Evolutionary conservation across 2,329 filamentous ascomycete species (phyloP), one percentile per base, ranked within the genome.

Genomic region (Metarhizium rileyi): DNA sequence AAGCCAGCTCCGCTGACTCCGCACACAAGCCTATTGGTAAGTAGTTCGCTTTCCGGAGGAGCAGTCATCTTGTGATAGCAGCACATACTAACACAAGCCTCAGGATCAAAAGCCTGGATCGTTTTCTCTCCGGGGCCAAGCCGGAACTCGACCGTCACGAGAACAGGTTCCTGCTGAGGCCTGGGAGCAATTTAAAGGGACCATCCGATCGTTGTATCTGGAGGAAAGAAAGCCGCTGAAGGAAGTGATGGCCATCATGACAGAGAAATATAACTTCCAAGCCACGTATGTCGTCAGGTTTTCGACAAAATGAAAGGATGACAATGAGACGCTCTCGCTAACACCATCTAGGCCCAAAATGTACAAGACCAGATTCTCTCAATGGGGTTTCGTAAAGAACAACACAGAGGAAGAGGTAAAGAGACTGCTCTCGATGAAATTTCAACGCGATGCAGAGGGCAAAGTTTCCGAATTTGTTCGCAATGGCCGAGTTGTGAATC

Each of bases 351-450:
- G 74, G 18, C 72, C 74, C 18, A 75, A 76, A 54, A 77, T 77
- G 74, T 77, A 77, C 60, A 77, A 77, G 57, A 75, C 73, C n/a
- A 65, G 74, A 23, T 76, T 76, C 56, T 74, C 74, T 14, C 72
- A 76, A 53, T 77, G 74, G 74, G 73, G 73, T 0, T 77, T 77
- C 53, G 73, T 73, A 38, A 77, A 77, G 62, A 76, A 77, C 51
- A 76, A 76, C 53, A 76, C 73, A 40, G 74, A 76, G 51, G 73
- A 75, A 25, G 74, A 76, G 50, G 72, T 76, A 7, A 74, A 75
- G 57, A 66, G 69, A 18, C 63, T 77, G 46, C 61, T 77, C 8
- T 73, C 72, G 36, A 72, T 75, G 61, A 76, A 76, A 53, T 74
- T 75, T 43, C 72, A 76, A 55, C 71, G 74, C 41, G 73, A 74